Evolutionary conservation across 2,329 filamentous ascomycete species (phyloP).

Genomic region (Paecilomyces sp.): DNA sequence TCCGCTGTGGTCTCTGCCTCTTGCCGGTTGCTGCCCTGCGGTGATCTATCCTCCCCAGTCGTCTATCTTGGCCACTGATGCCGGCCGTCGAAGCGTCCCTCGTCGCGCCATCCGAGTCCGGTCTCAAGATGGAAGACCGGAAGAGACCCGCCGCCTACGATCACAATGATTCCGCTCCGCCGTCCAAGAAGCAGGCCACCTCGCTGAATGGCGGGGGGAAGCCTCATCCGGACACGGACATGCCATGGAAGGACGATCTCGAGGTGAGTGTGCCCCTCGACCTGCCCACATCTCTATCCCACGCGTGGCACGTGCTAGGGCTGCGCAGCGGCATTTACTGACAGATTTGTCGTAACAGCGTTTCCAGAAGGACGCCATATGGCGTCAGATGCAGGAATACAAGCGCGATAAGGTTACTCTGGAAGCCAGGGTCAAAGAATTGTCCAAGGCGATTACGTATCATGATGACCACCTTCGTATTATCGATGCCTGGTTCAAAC

Average conservation of each 20-base stretch:
- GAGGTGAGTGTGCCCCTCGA: slow-evolving; percentile 55
- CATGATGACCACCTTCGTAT: slow-evolving; percentile 90
- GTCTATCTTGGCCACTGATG: slow-evolving; percentile 63
- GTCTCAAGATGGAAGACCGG: slow-evolving; percentile 98
- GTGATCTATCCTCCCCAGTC: slow-evolving; percentile 21
- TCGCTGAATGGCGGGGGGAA: slow-evolving; percentile 65
- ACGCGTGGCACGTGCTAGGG: background rate
- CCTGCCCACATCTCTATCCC: background rate
- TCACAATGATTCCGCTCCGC: slow-evolving; percentile 76
- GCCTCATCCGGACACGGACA: slow-evolving; percentile 58
- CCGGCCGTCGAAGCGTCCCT: slow-evolving; percentile 70
- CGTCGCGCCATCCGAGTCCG: slow-evolving; percentile 68
- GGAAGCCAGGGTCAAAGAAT: slow-evolving; percentile 72
- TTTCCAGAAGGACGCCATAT: slow-evolving; percentile 93
- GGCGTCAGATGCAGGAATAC: slow-evolving; percentile 96
- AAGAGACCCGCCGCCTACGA: slow-evolving; percentile 84
- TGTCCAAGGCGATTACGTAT: slow-evolving; percentile 68
- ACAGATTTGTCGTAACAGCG: slow-evolving; percentile 48
- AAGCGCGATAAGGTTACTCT: slow-evolving; percentile 80
- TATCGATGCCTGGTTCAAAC: slow-evolving; percentile 88
- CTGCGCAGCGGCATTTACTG: slow-evolving; percentile 20
- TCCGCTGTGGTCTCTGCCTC: slow-evolving; percentile 5
- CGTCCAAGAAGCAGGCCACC: slow-evolving; percentile 79
- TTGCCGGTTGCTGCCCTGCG: slow-evolving; percentile 25
- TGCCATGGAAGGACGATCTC: slow-evolving; percentile 64